Evolutionary conservation across 1,284 basidiomycete species (phyloP), one percentile per base, ranked within the genome.

Genomic region (Gomphus bonarii): DNA sequence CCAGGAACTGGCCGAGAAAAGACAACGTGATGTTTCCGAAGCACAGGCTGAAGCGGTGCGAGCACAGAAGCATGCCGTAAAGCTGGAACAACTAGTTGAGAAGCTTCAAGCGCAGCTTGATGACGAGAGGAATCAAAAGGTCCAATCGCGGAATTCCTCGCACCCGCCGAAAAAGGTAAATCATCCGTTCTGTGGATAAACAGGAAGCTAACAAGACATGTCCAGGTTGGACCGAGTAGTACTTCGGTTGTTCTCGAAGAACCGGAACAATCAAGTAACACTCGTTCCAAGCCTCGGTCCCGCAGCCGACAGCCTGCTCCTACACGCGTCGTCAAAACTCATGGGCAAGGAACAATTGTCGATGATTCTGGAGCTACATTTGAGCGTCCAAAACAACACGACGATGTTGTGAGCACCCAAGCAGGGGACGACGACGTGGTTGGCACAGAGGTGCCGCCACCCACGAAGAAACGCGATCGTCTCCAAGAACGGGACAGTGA

Each of bases 31-130:
- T 14, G 51, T 60, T 6, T 54, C 48, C 42, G 56, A 60, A 42
- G 59, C 60, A 31, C 64, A 65, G 52, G 60, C 63, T 6, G 63
- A 65, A 42, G 58, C 62, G 8, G 64, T 63, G 36, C 64, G 65
- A 47, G 61, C 65, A 16, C 62, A 65, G 50, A 58, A 63, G 10
- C 62, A 65, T 51, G 33, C 67, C 1, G 62, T 61, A 22, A 69
- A 71, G 53, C 66, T 73, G 30, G 68, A 74, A 57, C 70, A 72
- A 56, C 69, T 74, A 60, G 65, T 78, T 18, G 64, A 72, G 38
- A 72, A 73, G 53, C 70, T 84, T 30, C 68, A 73, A 60, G 62
- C 63, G 3, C 72, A 74, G 35, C 64, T 80, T 5, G 72, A 75
- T 36, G 61, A 64, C 31, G 70, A 72, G 33, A 56, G 51, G 44